Percentiles rank a stretch among this genome's conserved stretches.
phyloP scores from a whole-genome alignment of 805 yeast species.

The Wickerhamiella qilinensis region DNA sequence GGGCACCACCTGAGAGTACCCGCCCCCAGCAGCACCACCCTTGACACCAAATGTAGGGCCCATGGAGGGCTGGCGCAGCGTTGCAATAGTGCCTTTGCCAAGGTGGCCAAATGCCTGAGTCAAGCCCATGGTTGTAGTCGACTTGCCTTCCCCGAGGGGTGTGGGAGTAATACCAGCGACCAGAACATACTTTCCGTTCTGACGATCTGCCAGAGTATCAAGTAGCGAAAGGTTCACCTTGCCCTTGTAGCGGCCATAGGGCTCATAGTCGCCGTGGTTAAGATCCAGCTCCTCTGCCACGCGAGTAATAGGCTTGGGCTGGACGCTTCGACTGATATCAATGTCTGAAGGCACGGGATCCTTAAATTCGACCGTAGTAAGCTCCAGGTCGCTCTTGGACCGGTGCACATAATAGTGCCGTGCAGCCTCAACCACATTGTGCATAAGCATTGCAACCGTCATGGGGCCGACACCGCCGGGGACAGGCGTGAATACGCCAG shows the following conservation, averaged over 20 bases:
- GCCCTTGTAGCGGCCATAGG: conserved; percentile 81
- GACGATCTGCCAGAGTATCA: conserved; percentile 46
- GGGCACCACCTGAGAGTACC: conserved; percentile 93
- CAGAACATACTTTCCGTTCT: conserved; percentile 71
- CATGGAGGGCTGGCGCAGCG: conserved; percentile 95
- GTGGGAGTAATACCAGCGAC: conserved; percentile 98
- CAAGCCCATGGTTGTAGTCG: conserved; percentile 89
- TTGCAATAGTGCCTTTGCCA: conserved; percentile 70
- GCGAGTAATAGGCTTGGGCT: conserved; percentile 63
- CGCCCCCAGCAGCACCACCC: conserved; percentile 99
- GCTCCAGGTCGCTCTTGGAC: conserved; percentile 34
- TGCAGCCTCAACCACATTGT: conserved; percentile 74
- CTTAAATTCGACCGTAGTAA: conserved; percentile 36
- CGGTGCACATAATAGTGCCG: conserved; percentile 32
- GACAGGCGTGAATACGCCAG: conserved; percentile 75
- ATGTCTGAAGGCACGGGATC: conserved; percentile 82
- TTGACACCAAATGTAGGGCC: conserved; percentile 98
- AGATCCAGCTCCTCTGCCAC: conserved; percentile 78
- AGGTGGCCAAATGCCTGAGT: conserved; percentile 90
- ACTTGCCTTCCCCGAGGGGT: conserved; percentile 95
- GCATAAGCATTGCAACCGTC: conserved; percentile 93
- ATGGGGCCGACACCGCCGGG: conserved; percentile 99
- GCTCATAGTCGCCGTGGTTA: conserved; percentile 62
- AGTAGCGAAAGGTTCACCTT: conserved; percentile 60
- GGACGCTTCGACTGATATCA: conserved; percentile 75